Evolutionary conservation across 2,329 filamentous ascomycete species (phyloP).

Genomic region (Xylaria sp.): DNA sequence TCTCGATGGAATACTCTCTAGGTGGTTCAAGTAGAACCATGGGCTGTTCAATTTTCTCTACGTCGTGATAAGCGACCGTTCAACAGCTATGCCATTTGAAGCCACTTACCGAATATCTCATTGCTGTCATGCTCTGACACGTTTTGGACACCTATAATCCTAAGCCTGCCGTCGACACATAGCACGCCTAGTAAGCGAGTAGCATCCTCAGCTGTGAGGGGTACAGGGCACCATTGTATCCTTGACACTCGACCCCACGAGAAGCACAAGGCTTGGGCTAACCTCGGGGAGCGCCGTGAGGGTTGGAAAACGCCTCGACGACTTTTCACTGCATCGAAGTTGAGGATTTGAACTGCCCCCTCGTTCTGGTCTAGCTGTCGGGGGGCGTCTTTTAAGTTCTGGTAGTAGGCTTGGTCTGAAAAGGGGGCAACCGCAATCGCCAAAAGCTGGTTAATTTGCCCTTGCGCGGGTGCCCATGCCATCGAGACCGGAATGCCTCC

Average conservation of each 20-base stretch:
- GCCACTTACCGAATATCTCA: slow-evolving; percentile 54
- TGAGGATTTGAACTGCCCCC: slow-evolving; percentile 65
- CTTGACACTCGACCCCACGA: slow-evolving; percentile 61
- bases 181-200: slow-evolving; percentile 60
- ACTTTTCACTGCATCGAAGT: slow-evolving; percentile 51
- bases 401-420: slow-evolving; percentile 58
- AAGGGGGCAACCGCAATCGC: slow-evolving; percentile 63
- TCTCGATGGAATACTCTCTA: slow-evolving; percentile 59
- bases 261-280: slow-evolving; percentile 58
- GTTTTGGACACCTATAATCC: slow-evolving; percentile 57
- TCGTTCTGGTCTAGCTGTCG: slow-evolving; percentile 53
- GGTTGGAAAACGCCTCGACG: slow-evolving; percentile 49
- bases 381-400: slow-evolving; percentile 52
- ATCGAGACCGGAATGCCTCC: slow-evolving; percentile 64
- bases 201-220: slow-evolving; percentile 45
- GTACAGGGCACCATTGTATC: slow-evolving; percentile 64
- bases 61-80: slow-evolving; percentile 40
- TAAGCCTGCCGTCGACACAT: slow-evolving; percentile 61
- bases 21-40: slow-evolving; percentile 57
- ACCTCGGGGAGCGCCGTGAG: slow-evolving; percentile 50
- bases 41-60: slow-evolving; percentile 58
- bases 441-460: slow-evolving; percentile 57
- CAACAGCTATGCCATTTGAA: slow-evolving; percentile 5
- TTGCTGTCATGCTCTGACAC: slow-evolving; percentile 43
- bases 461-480: slow-evolving; percentile 60